Percentiles rank a stretch among this genome's conserved stretches.
These are phyloP conservation scores for Schizosaccharomyces versatilis DNA, from an alignment of 1,139 yeast species.

Conservation along the genomic window DNA sequence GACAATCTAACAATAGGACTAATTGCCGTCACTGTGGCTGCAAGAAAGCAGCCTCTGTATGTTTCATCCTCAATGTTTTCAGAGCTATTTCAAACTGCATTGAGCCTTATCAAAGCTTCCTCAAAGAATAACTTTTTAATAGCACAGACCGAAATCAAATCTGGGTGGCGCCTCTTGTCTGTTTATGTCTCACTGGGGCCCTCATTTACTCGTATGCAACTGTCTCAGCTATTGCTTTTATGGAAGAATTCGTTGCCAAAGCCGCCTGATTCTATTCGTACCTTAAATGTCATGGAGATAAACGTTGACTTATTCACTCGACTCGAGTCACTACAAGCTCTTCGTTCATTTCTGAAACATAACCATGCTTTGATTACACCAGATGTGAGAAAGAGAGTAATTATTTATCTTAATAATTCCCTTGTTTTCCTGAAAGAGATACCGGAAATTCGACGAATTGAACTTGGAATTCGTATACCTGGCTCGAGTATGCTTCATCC, in stretches of 20 bases:
- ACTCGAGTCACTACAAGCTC: background rate
- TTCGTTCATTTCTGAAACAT: background rate
- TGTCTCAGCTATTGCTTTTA: background rate
- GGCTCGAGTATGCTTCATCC: background rate
- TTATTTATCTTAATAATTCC: background rate
- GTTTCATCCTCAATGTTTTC: background rate
- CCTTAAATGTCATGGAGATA: background rate
- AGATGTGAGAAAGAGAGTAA: background rate
- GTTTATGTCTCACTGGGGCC: background rate
- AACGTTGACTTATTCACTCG: background rate
- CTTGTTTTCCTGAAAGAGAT: background rate
- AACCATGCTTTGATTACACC: background rate
- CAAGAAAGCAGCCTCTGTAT: background rate
- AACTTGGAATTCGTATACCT: background rate
- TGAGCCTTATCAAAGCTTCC: background rate
- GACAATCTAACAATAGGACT: background rate
- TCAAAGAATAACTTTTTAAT: background rate
- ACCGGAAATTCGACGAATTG: background rate
- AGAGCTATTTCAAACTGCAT: background rate
- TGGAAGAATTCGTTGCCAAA: background rate
- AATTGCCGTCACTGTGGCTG: background rate
- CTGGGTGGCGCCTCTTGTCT: background rate
- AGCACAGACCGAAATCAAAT: background rate
- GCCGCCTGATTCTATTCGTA: background rate
- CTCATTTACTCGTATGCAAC: slow-evolving; percentile 1